Conservation (phyloP, 2,329 filamentous ascomycete species). For the Botryosphaeria dothidea region DNA sequence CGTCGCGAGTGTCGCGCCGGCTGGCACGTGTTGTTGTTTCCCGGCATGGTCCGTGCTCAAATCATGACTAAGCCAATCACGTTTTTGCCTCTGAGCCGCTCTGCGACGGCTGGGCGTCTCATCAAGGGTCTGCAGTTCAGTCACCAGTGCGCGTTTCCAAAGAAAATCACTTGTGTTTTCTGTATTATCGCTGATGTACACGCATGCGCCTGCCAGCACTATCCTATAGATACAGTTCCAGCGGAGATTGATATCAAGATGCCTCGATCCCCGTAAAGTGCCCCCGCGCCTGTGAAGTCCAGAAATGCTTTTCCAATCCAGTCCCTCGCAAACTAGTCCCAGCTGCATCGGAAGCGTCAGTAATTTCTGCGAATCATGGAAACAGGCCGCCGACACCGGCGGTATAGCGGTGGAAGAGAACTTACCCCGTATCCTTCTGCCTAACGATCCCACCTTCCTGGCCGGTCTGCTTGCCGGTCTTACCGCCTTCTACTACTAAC, state of each 20-base stretch:
- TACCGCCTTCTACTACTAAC: slow-evolving; percentile 87
- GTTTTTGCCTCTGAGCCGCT: neutral
- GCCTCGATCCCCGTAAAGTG: neutral
- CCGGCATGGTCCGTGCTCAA: neutral
- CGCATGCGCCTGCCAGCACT: slow-evolving; percentile 5
- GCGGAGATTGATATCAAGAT: slow-evolving; percentile 15
- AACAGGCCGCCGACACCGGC: neutral
- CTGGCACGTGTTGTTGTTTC: slow-evolving; percentile 10
- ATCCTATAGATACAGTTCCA: slow-evolving; percentile 9
- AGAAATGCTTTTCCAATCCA: neutral
- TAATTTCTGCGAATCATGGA: neutral
- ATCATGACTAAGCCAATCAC: neutral
- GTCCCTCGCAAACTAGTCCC: slow-evolving; percentile 2
- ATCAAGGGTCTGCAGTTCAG: neutral
- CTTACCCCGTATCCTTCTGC: slow-evolving; percentile 79
- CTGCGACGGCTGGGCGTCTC: neutral
- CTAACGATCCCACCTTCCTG: slow-evolving; percentile 67
- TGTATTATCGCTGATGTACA: slow-evolving; percentile 14
- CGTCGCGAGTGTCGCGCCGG: slow-evolving; percentile 3
- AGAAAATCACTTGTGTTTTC: neutral
- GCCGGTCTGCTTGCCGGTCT: slow-evolving; percentile 73
- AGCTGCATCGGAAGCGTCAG: neutral
- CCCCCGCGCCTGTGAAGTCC: slow-evolving; percentile 4
- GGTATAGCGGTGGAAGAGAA: neutral
- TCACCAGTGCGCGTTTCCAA: neutral